Evolutionary conservation across 1,139 yeast species (phyloP).

Genomic region (Protomyces inundatus): DNA sequence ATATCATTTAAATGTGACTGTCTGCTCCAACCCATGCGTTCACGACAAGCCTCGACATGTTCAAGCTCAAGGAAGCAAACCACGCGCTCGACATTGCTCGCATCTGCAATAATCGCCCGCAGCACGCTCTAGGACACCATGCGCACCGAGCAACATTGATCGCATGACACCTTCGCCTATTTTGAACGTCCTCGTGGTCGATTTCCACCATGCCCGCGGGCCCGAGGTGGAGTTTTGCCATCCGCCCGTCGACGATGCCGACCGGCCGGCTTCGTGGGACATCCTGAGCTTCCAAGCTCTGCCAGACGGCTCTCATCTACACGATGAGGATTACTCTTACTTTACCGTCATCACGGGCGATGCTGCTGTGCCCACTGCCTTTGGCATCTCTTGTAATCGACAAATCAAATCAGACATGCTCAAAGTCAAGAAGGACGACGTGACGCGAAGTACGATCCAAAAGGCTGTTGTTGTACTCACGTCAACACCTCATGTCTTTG

Average conservation of each 20-base stretch:
- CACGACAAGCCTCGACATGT: too few species aligned
- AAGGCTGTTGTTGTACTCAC: conserved; percentile 86
- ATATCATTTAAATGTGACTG: neutral
- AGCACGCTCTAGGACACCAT: neutral
- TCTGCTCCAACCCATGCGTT: neutral
- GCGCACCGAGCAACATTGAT: neutral
- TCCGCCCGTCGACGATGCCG: conserved; percentile 24
- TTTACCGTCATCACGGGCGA: conserved; percentile 62
- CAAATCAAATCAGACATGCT: conserved; percentile 68
- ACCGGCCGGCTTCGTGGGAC: conserved; percentile 75
- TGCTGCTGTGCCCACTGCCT: conserved; percentile 52
- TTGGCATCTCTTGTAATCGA: conserved; percentile 90
- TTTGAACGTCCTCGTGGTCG: conserved; percentile 83
- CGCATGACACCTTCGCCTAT: conserved; percentile 40
- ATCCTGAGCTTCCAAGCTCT: conserved; percentile 87
- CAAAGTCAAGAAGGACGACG: conserved; percentile 54
- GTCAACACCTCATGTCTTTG: conserved; percentile 76
- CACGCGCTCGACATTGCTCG: too few species aligned
- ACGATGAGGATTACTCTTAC: conserved; percentile 87
- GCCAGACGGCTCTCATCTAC: conserved; percentile 91
- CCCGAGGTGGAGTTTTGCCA: conserved; percentile 91
- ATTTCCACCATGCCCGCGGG: conserved; percentile 89
- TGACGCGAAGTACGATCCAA: conserved; percentile 84
- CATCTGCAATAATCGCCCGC: neutral
- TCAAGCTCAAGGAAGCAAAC: too few species aligned